Evolutionary conservation across 768 basidiomycete genomes (phyloP), one percentile per base, ranked within the genome.

Genomic region (Kwoniella sp.): DNA sequence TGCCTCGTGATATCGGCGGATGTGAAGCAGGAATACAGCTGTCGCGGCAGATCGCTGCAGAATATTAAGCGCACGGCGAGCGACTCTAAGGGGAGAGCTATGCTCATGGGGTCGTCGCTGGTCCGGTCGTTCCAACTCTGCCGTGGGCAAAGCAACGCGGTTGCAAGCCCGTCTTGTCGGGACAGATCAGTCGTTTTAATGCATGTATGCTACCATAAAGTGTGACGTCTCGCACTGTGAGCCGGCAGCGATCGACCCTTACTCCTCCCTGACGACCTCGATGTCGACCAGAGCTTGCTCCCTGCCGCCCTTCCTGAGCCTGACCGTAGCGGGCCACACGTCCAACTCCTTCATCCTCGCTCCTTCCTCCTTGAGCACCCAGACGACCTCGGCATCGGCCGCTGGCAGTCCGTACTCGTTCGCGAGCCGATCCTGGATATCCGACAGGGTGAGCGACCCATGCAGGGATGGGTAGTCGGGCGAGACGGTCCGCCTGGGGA

Each of bases 271-370:
- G 12, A 46, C 56, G 12, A 65, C 63, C 23, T 52, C 38, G n/a
- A 65, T 41, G 23, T 41, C 40, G 5, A 65, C n/a, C 22, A 25
- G 20, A 19, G 52, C 42, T 26, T 48, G 25, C 50, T 56, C 42
- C 51, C 43, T 46, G 11, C 42, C 58, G 26, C 49, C 56, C 28
- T 52, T 53, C n/a, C 46, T 53, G 2, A 53, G 37, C 31, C 27
- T 25, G 15, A 67, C 43, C 25, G 50, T 44, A 5, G 51, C 61
- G 14, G 27, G 51, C 50, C 57, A 61, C 8, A 14, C 33, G 4
- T 54, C 62, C 22, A 67, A 29, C 29, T 62, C 52, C 33, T 62
- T 66, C 37, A 66, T 60, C 39, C 64, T 52, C 36, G 52, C 52
- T 25, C 45, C 56, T 28, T 31, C 49, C 32, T 53, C 53, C 33